Evolutionary conservation across 2,329 filamentous ascomycete species (phyloP).

Genomic region (Truncatella angustata): DNA sequence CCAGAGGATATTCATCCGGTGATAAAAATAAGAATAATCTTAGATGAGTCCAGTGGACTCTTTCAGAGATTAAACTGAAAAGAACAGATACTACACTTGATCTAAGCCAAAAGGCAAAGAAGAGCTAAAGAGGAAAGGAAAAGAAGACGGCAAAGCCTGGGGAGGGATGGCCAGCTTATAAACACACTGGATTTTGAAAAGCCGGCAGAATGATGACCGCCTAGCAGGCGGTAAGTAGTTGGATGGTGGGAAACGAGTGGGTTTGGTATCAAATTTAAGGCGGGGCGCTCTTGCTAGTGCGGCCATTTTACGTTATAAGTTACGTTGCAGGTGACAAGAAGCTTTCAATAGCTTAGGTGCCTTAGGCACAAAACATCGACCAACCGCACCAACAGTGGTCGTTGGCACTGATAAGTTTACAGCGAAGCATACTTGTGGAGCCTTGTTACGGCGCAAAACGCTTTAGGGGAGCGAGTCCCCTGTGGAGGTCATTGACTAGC

Average conservation of each 20-base stretch:
- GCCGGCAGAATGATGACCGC: slow-evolving; percentile 4
- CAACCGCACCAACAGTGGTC: too few species aligned
- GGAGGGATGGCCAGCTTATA: not conserved
- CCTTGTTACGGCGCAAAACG: too few species aligned
- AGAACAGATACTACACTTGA: slow-evolving; percentile 70
- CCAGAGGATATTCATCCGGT: slow-evolving; percentile 56
- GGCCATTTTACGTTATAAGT: too few species aligned
- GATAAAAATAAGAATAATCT: slow-evolving; percentile 84
- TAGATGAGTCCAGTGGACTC: slow-evolving; percentile 67
- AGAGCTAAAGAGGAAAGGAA: slow-evolving; percentile 24
- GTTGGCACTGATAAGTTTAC: too few species aligned
- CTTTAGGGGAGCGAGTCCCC: too few species aligned
- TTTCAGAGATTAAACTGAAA: slow-evolving; percentile 97
- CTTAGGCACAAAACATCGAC: too few species aligned
- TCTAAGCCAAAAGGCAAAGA: slow-evolving; percentile 39
- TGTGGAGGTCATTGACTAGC: too few species aligned
- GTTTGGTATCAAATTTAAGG: too few species aligned
- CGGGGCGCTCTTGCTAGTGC: too few species aligned
- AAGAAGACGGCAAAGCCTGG: not conserved
- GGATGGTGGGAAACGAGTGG: not conserved
- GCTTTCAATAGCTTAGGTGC: too few species aligned
- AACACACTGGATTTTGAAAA: not conserved
- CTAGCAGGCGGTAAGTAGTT: not conserved
- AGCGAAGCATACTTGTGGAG: too few species aligned
- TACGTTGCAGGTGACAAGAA: too few species aligned